Conservation (phyloP, 768 basidiomycete species). For the Cubamyces lactineus region DNA sequence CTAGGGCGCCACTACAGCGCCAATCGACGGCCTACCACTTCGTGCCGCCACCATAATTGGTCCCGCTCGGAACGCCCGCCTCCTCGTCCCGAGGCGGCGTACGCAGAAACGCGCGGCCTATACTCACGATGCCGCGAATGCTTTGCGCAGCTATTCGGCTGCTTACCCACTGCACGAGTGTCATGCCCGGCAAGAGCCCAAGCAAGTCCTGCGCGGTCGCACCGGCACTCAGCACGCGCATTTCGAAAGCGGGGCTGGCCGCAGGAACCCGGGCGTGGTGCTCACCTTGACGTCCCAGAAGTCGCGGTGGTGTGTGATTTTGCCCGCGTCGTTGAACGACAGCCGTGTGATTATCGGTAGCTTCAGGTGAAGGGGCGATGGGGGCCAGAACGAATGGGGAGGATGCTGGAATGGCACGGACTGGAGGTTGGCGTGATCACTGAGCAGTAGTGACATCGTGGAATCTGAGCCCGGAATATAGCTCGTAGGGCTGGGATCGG, state of each 20-base stretch:
- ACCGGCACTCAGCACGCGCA: not conserved
- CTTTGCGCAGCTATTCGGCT: constrained; percentile 63
- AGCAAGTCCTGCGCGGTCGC: constrained; percentile 53
- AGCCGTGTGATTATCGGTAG: constrained; percentile 74
- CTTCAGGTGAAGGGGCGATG: constrained; percentile 74
- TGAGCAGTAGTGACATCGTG: constrained; percentile 9
- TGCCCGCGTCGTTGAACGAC: constrained; percentile 81
- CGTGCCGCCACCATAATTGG: not conserved
- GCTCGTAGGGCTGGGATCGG: not conserved
- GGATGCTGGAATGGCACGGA: constrained; percentile 6
- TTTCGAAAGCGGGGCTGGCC: not conserved
- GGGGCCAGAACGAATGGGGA: constrained; percentile 41
- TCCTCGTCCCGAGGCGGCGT: constrained; percentile 19
- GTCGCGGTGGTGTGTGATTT: constrained; percentile 78
- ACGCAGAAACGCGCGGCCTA: constrained; percentile 21
- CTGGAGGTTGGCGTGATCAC: constrained; percentile 7
- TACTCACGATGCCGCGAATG: constrained; percentile 37
- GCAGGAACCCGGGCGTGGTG: too few species aligned
- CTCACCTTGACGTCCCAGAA: constrained; percentile 70
- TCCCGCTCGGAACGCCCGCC: not conserved
- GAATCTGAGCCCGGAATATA: constrained; percentile 1
- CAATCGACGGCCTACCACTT: not conserved
- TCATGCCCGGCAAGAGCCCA: constrained; percentile 70
- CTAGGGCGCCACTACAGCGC: not conserved
- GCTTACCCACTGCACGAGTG: constrained; percentile 68